Conservation (phyloP, 345 rosid species). For the Draba incana region DNA sequence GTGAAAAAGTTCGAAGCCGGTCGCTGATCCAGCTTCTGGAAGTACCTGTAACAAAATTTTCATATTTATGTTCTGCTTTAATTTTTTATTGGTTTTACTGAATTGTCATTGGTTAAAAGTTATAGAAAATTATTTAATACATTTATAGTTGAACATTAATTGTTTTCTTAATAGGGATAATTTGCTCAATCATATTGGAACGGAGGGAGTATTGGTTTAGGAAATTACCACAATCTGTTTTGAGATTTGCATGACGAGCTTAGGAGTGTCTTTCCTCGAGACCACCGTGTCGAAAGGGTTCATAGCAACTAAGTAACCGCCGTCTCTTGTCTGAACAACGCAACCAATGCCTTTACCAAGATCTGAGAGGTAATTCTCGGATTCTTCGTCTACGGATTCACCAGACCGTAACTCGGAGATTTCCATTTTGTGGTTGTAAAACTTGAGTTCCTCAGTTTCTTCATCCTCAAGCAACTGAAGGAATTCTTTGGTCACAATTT, state of each 20-base stretch:
- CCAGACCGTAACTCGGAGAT: slow-evolving; percentile 51
- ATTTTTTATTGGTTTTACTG: too few species aligned
- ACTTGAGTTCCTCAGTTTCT: slow-evolving; percentile 46
- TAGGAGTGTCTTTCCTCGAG: slow-evolving; percentile 75
- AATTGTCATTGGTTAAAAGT: too few species aligned
- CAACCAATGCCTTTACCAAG: slow-evolving; percentile 89
- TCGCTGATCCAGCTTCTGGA: slow-evolving; percentile 25
- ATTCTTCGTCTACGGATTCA: slow-evolving; percentile 49
- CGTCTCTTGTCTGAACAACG: slow-evolving; percentile 86
- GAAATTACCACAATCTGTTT: slow-evolving; percentile 56
- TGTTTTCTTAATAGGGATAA: too few species aligned
- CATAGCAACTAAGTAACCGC: slow-evolving; percentile 88
- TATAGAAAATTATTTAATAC: too few species aligned
- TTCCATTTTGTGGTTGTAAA: slow-evolving; percentile 51
- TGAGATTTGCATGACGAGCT: slow-evolving; percentile 89
- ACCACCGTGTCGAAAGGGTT: slow-evolving; percentile 72
- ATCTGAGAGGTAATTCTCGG: slow-evolving; percentile 69
- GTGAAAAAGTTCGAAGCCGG: slow-evolving; percentile 80
- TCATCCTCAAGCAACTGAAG: slow-evolving; percentile 85
- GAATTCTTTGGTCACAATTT: slow-evolving; percentile 80
- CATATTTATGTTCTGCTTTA: too few species aligned
- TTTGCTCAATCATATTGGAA: too few species aligned
- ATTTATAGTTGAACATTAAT: too few species aligned
- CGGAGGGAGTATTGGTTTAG: too few species aligned
- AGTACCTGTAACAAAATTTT: not conserved